Evolutionary conservation across 148 eudicot genomes (phyloP).

Genomic region (Vaccinium vitisidaea): DNA sequence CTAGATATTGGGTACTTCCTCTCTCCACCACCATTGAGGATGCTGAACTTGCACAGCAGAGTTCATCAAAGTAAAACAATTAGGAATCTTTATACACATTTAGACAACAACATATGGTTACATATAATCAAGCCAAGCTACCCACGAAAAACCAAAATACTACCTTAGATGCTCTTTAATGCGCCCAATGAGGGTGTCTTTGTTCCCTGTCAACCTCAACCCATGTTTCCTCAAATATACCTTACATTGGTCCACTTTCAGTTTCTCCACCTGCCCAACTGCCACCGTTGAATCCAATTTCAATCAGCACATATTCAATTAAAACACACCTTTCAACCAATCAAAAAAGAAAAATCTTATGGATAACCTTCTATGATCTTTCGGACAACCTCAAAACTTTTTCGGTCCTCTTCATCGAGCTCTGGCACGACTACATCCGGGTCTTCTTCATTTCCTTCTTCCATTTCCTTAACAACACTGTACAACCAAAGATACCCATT

Average conservation of each 20-base stretch:
- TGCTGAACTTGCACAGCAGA: constrained; percentile 35
- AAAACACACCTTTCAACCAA: neutral
- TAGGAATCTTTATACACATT: neutral
- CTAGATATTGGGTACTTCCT: constrained; percentile 65
- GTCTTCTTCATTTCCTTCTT: constrained; percentile 24
- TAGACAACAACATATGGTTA: neutral
- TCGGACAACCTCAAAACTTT: constrained; percentile 44
- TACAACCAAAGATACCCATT: neutral
- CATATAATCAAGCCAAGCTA: constrained; percentile 4
- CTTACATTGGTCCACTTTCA: constrained; percentile 85
- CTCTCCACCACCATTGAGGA: constrained; percentile 62
- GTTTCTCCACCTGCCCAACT: constrained; percentile 63
- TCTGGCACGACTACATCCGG: constrained; percentile 32
- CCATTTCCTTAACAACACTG: constrained; percentile 19
- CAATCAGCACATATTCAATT: neutral
- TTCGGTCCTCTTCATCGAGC: constrained; percentile 41
- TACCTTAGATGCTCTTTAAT: constrained; percentile 74
- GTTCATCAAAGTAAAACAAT: neutral
- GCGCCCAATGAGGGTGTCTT: constrained; percentile 55
- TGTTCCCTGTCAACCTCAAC: constrained; percentile 68
- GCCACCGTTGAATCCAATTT: constrained; percentile 17
- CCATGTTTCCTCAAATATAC: constrained; percentile 75
- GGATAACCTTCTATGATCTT: constrained; percentile 48
- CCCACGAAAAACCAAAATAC: neutral
- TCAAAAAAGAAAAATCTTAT: neutral